Conservation (phyloP, 108 stramenopile species). For the Stephanodiscus triporus region DNA sequence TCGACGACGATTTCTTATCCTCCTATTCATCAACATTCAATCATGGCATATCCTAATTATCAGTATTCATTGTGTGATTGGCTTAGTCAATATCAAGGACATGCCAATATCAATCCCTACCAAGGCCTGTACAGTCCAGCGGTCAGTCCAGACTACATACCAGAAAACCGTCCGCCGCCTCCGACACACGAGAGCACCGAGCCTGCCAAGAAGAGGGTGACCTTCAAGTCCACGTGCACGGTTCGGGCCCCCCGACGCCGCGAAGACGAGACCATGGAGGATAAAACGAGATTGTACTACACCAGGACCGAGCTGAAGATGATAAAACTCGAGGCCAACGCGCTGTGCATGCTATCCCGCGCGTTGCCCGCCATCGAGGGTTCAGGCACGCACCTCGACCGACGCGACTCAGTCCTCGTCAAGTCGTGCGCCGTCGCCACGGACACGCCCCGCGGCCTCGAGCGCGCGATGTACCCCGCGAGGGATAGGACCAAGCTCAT, state of each 20-base stretch:
- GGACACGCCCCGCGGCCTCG: not conserved
- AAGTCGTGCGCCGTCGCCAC: not conserved
- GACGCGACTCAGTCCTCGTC: not conserved
- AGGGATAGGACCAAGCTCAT: not conserved
- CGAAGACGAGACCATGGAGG: not conserved
- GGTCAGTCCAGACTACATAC: no score
- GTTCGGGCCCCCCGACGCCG: not conserved
- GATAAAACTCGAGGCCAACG: not conserved
- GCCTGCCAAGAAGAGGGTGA: slow-evolving; percentile 1
- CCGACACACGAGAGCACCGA: not conserved
- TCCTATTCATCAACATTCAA: no score
- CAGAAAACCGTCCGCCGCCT: no score
- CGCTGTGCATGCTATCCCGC: not conserved
- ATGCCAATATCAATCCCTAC: no score
- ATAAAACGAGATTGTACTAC: not conserved
- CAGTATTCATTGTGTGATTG: no score
- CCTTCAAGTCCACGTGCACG: not conserved
- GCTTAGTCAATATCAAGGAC: no score
- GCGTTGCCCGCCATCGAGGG: not conserved
- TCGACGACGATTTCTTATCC: no score
- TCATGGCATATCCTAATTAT: no score
- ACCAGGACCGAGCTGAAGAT: not conserved
- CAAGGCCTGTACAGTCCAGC: no score
- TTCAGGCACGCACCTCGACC: not conserved
- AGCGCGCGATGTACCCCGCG: not conserved